Base-by-base conservation (phyloP, 164 flowering plant species). In the Piper betle region DNA sequence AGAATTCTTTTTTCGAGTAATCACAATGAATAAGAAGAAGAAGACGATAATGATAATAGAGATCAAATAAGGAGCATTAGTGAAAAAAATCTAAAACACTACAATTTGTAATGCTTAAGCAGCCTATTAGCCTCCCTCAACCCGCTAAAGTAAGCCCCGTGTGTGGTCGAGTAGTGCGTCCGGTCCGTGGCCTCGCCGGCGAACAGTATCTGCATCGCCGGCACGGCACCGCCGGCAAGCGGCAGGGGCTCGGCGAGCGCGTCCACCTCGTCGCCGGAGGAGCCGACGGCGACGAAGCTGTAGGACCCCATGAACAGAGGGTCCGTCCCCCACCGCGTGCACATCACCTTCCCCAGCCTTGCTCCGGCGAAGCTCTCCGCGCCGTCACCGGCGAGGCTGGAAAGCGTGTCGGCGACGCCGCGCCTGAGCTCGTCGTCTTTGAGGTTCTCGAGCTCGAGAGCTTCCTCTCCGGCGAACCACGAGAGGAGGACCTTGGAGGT, bases 131-230 rank as follows among this genome's bases (percentile, higher is more conserved):
- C 99, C 83, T 93, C 99, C 67, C 99, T 90, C 54, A 86, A 71
- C 41, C 99, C 99, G 76, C 99, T 93, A 54, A 83, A 84, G 61
- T 90, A 93, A 72, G 99, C 99, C 38, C 99, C 99, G 77, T 93
- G 99, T 62, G 99, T 93, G 3, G 99, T 93, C 11, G 99, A 90
- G 63, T 93, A 93, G 58, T 93, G 99, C 56, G 95, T 86, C 79
- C 92, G 85, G 58, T 93, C 97, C 18, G 99, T 93, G 48, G 99
- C 99, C 73, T 93, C 99, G 39, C 99, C 99, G 65, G 99, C 99
- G 79, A 93, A 93, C 61, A 93, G 77, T 55, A 93, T 80, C 73
- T 93, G 99, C 52, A 93, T 86, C 33, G 74, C 79, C 1, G 72
- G 16, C 37, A 63, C 16, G 13, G 58, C 55, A 39, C 46, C 19